A percentile compares a stretch with the other conserved stretches of the same genome.
phyloP scores from a whole-genome alignment of 257 asterid species.

The Leptodermis oblonga region DNA sequence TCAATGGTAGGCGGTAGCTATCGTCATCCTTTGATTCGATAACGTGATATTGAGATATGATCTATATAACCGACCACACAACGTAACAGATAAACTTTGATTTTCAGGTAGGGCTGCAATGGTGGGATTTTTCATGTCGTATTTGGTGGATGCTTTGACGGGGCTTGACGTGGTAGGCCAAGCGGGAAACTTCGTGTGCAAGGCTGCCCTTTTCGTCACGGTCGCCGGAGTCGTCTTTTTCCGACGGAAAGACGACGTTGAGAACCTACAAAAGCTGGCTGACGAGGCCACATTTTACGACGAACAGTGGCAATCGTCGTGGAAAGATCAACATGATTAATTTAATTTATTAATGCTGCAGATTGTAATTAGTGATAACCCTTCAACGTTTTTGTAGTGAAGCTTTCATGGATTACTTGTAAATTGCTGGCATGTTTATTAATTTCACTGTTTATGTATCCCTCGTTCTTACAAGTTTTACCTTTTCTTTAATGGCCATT shows the following conservation, averaged over 20 bases:
- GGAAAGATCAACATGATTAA: slow-evolving; percentile 30
- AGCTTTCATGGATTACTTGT: neutral
- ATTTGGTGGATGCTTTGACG: slow-evolving; percentile 53
- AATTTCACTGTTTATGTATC: neutral
- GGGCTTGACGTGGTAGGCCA: slow-evolving; percentile 62
- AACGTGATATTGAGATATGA: too few species aligned
- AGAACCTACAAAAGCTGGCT: slow-evolving; percentile 36
- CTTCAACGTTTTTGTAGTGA: neutral
- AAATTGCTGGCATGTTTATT: neutral
- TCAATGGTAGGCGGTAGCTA: slow-evolving; percentile 63
- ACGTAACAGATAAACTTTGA: too few species aligned
- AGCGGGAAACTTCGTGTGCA: slow-evolving; percentile 57
- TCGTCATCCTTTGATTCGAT: too few species aligned
- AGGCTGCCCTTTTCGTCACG: slow-evolving; percentile 40
- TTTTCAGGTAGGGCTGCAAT: slow-evolving; percentile 66
- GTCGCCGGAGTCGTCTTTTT: slow-evolving; percentile 42
- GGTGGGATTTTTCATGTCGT: slow-evolving; percentile 68
- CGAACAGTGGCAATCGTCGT: slow-evolving; percentile 63
- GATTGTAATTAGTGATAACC: neutral
- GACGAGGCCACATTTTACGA: slow-evolving; percentile 68
- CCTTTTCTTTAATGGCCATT: too few species aligned
- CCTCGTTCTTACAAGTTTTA: too few species aligned
- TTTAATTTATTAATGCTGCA: slow-evolving; percentile 4
- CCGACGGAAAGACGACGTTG: slow-evolving; percentile 39
- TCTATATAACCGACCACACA: too few species aligned